These are phyloP conservation scores for Arthrobotrys megalospora DNA, from an alignment of 2,329 filamentous ascomycete species.

Conservation along the genomic window DNA sequence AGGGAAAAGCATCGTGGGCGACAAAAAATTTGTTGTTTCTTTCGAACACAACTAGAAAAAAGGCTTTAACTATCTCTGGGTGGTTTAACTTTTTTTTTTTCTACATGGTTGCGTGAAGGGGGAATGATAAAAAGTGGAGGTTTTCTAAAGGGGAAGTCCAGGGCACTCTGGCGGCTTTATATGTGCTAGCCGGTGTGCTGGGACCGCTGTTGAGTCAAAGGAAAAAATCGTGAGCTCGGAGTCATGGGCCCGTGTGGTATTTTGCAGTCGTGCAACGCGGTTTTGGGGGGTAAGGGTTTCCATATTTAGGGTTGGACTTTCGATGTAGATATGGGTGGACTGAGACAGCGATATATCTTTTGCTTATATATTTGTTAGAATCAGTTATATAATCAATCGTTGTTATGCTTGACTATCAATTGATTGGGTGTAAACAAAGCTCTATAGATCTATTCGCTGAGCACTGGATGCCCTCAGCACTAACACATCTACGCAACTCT, in stretches of 20 bases:
- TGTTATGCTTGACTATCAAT: no score
- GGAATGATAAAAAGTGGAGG: constrained; percentile 40
- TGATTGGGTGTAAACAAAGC: no score
- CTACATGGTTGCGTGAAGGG: constrained; percentile 27
- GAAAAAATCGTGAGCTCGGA: constrained; percentile 25
- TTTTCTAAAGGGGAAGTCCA: constrained; percentile 51
- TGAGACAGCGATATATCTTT: no score
- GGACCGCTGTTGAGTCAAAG: constrained; percentile 41
- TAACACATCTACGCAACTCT: no score
- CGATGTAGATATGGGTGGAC: no score
- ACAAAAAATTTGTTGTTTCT: background rate
- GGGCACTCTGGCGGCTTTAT: constrained; percentile 54
- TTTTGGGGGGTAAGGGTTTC: no score
- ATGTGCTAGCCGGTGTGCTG: constrained; percentile 44
- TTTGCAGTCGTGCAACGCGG: constrained; percentile 30
- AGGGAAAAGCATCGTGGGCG: constrained; percentile 48
- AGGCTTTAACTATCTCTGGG: constrained; percentile 18
- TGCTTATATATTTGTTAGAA: no score
- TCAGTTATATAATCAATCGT: no score
- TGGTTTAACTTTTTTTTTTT: constrained; percentile 31
- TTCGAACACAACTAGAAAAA: background rate
- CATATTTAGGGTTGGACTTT: no score
- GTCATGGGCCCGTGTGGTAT: constrained; percentile 41
- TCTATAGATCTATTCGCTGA: no score
- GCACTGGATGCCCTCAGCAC: no score